Evolutionary conservation across 768 basidiomycete species (phyloP), one percentile per base, ranked within the genome.

Genomic region (Boletus rubescentipes): DNA sequence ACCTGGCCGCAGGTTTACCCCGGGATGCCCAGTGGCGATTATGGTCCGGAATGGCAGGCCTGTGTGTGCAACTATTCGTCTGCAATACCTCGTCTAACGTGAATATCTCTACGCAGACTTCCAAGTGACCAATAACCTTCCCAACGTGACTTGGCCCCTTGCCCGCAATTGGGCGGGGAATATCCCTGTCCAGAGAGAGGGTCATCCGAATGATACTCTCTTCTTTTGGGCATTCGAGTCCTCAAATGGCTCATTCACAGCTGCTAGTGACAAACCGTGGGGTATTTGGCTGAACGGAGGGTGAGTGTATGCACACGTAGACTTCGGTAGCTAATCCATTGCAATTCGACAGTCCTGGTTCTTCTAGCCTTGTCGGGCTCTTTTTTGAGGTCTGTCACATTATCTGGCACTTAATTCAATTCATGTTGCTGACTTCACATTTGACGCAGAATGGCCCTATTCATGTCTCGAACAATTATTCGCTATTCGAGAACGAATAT

Each of bases 201-300:
- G 76, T 29, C 85, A 85, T 63, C 82, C 82, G 0, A 85, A 86
- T 49, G 70, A 86, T 55, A 86, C 84, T 0, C 71, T 86, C 14
- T 87, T 85, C 70, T 86, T 86, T n/a, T n/a, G n/a, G n/a, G n/a
- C n/a, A n/a, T n/a, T n/a, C n/a, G n/a, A n/a, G n/a, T n/a, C n/a
- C n/a, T n/a, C n/a, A n/a, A n/a, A n/a, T n/a, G n/a, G 82, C 5
- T 86, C 86, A 4, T 69, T 88, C 42, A 86, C 81, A 11, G 69
- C 62, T 54, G 10, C 39, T 30, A 63, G 64, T n/a, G 51, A 67
- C 11, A 73, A 83, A n/a, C 86, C 87, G 3, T 88, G 87, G 87
- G 79, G 79, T 3, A 82, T 89, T 34, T 89, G 86, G 85, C 66
- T 88, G 23, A 86, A 86, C 55, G 87, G 86, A 69, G 85, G 84